These are phyloP conservation scores for Diaporthe capsici DNA, from an alignment of 2,329 filamentous ascomycete species.

Conservation along the genomic window DNA sequence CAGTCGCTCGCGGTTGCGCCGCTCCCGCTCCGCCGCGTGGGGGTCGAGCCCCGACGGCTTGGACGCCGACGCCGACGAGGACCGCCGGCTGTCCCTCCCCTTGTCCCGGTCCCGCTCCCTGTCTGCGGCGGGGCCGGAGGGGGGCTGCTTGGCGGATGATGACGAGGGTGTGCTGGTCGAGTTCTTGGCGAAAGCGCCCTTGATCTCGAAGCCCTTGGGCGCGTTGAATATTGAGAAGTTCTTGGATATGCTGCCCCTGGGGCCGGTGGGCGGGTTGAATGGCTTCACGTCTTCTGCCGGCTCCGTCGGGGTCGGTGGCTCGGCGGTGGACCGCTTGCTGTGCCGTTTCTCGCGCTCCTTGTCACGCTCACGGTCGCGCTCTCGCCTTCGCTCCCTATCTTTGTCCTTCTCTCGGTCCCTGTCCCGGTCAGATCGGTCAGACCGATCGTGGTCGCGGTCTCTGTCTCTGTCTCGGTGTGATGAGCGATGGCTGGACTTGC, in stretches of 20 bases:
- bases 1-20: slow-evolving; percentile 74
- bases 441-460: slow-evolving; percentile 41
- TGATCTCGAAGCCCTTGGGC: slow-evolving; percentile 55
- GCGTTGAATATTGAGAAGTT: slow-evolving; percentile 42
- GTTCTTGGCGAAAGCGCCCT: slow-evolving; percentile 46
- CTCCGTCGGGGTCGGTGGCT: slow-evolving; percentile 51
- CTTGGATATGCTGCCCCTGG: slow-evolving; percentile 49
- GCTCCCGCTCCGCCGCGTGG: slow-evolving; percentile 80
- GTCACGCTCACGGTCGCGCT: slow-evolving; percentile 53
- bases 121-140: slow-evolving; percentile 36
- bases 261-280: slow-evolving; percentile 59
- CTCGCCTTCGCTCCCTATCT: slow-evolving; percentile 53
- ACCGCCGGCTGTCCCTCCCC: slow-evolving; percentile 50
- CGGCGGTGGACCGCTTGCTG: slow-evolving; percentile 49
- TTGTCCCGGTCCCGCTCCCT: slow-evolving; percentile 16
- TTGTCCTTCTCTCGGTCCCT: slow-evolving; percentile 51
- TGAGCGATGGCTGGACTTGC: slow-evolving; percentile 38
- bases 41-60: slow-evolving; percentile 58
- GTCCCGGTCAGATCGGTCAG: slow-evolving; percentile 40
- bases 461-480: slow-evolving; percentile 32
- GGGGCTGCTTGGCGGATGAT: slow-evolving; percentile 45
- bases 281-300: slow-evolving; percentile 55
- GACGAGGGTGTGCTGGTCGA: slow-evolving; percentile 5
- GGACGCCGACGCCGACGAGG: slow-evolving; percentile 52
- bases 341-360: slow-evolving; percentile 54